Evolutionary conservation across 768 basidiomycete species (phyloP).

Genomic region (Dendrothele bispora): DNA sequence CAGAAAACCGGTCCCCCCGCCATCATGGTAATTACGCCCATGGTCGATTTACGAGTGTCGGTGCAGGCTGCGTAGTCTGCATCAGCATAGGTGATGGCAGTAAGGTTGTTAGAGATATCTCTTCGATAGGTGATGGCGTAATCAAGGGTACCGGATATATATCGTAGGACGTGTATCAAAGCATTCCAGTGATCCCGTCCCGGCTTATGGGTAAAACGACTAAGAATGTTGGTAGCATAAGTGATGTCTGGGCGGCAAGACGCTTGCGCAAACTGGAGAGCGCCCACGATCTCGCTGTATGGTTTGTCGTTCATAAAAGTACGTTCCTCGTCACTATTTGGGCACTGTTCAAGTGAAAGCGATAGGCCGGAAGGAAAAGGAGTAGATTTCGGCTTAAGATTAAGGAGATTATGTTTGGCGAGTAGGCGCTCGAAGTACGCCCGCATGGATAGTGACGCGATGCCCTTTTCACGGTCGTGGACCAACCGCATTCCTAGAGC

Average conservation of each 20-base stretch:
- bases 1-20: background rate
- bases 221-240: background rate
- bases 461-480: conserved; percentile 2
- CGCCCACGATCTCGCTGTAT: background rate
- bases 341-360: conserved; percentile 1
- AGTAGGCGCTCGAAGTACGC: conserved; percentile 11
- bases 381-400: conserved; percentile 1
- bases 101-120: background rate
- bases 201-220: conserved; percentile 6
- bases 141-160: background rate
- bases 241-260: background rate
- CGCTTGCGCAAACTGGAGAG: background rate
- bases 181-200: conserved; percentile 1
- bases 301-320: conserved; percentile 2
- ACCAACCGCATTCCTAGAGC: conserved; percentile 6
- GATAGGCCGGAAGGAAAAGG: conserved; percentile 9
- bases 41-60: background rate
- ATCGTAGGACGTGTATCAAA: background rate
- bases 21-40: background rate
- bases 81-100: background rate
- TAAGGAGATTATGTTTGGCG: conserved; percentile 4
- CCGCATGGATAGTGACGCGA: conserved; percentile 3
- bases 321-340: conserved; percentile 1
- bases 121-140: background rate
- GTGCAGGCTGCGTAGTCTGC: background rate